These are phyloP conservation scores for Ceratocystis huliohia DNA, from an alignment of 2,329 filamentous ascomycete species.

Conservation along the genomic window DNA sequence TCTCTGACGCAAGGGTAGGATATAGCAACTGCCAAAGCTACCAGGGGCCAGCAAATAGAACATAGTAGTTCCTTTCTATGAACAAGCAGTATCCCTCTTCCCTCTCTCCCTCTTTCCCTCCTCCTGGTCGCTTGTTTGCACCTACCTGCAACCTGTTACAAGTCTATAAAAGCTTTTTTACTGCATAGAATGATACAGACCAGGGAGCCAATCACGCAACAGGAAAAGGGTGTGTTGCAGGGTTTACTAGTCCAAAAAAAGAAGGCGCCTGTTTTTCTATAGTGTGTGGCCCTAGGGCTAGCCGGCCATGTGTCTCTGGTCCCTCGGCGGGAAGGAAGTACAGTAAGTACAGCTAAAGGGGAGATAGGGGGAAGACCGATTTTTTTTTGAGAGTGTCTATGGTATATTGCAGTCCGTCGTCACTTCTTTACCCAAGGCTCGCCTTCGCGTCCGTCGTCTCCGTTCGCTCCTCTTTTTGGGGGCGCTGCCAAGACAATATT, in stretches of 20 bases:
- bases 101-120: background rate
- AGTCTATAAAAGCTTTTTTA: background rate
- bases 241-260: background rate
- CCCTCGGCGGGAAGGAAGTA: background rate
- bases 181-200: background rate
- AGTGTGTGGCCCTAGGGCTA: background rate
- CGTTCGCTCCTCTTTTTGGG: background rate
- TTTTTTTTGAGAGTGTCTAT: background rate
- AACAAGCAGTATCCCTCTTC: background rate
- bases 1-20: constrained; percentile 4
- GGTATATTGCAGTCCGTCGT: background rate
- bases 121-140: background rate
- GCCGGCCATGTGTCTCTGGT: background rate
- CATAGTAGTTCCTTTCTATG: background rate
- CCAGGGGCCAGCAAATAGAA: background rate
- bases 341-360: too few relatives aligned
- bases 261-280: background rate
- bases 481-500: background rate
- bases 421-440: background rate
- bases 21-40: background rate
- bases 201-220: background rate
- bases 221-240: background rate
- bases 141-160: background rate
- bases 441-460: too few relatives aligned
- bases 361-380: too few relatives aligned